Evolutionary conservation across 2,329 filamentous ascomycete genomes (phyloP), one percentile per base, ranked within the genome.

Genomic region (Xylaria sp.): DNA sequence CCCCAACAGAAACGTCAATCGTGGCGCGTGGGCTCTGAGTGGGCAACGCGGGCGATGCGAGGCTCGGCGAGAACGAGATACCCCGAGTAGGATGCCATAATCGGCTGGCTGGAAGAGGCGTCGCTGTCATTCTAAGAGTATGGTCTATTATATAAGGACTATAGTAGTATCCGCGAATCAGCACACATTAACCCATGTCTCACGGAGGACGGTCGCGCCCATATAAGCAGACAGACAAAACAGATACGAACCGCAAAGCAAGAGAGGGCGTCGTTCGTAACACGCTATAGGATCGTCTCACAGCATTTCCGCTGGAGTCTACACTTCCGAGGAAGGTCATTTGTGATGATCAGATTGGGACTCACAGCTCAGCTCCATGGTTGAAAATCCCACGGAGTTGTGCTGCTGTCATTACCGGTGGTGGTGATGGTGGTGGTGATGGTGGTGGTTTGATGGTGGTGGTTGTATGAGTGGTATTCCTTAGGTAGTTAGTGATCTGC

Each of bases 11-110:
- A 36, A 58, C 29, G 36, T 65, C 62, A 17, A 55, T 60, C 17
- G 60, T 50, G 45, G 60, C 20, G 36, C 44, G 65, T 13, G 67
- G 29, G 63, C 56, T 65, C 53, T 65, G 69, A 38, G 71, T 58
- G 9, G 66, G 39, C 42, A 69, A 39, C 5, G 59, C 63, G 10
- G 67, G 64, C 11, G 67, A 67, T n/a, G 63, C 66, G 31, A 66
- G 39, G 22, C 61, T 27, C 1, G 75, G 72, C 17, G 74, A 73
- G 45, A 79, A 79, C 1, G 72, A 73, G 60, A 79, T 78, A 17
- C 78, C 78, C 49, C 76, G 74, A 29, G 71, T 54, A 31, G 75
- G 77, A 38, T 79, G 74, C 78, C 78, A 79, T 73, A 78, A 47
- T 57, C 72, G 74, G 47, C 70, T 66, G 49, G 73, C 72, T 55